Evolutionary conservation across 164 flowering plant genomes (phyloP).

Genomic region (Liquidambar formosana): DNA sequence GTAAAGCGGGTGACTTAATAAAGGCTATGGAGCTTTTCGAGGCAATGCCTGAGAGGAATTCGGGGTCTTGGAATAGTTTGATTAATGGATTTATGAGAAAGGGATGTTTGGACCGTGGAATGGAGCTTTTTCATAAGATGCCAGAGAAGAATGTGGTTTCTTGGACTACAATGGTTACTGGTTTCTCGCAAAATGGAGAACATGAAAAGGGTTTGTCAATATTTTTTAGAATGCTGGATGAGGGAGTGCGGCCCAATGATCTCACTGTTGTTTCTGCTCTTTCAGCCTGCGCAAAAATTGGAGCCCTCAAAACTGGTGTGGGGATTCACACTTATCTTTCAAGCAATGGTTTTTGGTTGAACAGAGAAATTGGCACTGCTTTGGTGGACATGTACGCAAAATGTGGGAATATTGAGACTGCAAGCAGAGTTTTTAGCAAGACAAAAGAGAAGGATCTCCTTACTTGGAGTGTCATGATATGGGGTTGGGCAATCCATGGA

Average conservation of each 20-base stretch:
- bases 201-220: conserved; percentile 35
- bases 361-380: conserved; percentile 21
- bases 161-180: conserved; percentile 55
- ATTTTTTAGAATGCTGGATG: conserved; percentile 44
- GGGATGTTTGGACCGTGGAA: conserved; percentile 37
- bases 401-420: conserved; percentile 34
- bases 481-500: conserved; percentile 61
- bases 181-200: conserved; percentile 40
- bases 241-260: conserved; percentile 43
- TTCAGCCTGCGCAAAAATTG: conserved; percentile 47
- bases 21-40: conserved; percentile 40
- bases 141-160: conserved; percentile 48
- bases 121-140: conserved; percentile 41
- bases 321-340: conserved; percentile 36
- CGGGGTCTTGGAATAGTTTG: conserved; percentile 55
- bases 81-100: conserved; percentile 46
- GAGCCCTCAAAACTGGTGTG: conserved; percentile 46
- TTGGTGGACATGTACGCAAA: conserved; percentile 30
- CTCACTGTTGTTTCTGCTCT: conserved; percentile 41
- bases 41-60: conserved; percentile 49
- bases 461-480: conserved; percentile 59
- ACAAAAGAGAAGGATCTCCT: conserved; percentile 39
- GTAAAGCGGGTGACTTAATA: conserved; percentile 38
- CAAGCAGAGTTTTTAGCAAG: conserved; percentile 33
- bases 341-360: conserved; percentile 28